Evolutionary conservation across 805 yeast genomes (phyloP), one percentile per base, ranked within the genome.

Genomic region (Diddensiella santjacobensis): DNA sequence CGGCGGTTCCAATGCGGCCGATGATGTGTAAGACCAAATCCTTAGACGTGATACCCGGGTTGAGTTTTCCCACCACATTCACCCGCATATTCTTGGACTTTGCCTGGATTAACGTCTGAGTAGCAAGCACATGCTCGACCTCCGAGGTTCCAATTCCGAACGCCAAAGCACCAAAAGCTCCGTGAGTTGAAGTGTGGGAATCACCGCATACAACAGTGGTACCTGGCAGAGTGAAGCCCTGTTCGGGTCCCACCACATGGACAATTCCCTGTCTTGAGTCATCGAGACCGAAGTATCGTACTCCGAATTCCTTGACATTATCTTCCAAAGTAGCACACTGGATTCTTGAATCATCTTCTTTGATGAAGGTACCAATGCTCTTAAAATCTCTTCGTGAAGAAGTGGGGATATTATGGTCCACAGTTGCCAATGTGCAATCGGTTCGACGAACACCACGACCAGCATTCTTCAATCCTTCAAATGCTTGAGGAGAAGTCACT

Each of bases 191-290:
- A 22, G 99, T 93, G 68, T 93, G 99, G 3, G 97, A 89, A 68
- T 93, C 99, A 69, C 99, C 99, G 72, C 99, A 93, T 39, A 93
- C 99, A 29, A 93, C 96, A 3, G 99, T 93, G 44, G 98, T 89
- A 60, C 99, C 99, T 31, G 99, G 99, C 45, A 93, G 75, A 30
- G 99, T 93, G 72, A 93, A 93, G 44, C 98, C 99, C 71, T 93
- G 98, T 68, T 93, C 99, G 33, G 99, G 99, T 42, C 99, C 99
- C 51, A 93, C 95, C 58, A 93, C 87, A 69, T 93, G 99, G 48
- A 93, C 99, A 65, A 93, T 93, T 60, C 99, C 99, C 71, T 93
- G 99, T 70, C 98, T 83, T 54, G 77, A 77, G 70, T 91, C 98
- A 50, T 82, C 77, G 95, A 93, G 87, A 58, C 99, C 99, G 56